Evolutionary conservation across 164 flowering plant species (phyloP), one percentile per base, ranked within the genome.

Genomic region (Sedum album): DNA sequence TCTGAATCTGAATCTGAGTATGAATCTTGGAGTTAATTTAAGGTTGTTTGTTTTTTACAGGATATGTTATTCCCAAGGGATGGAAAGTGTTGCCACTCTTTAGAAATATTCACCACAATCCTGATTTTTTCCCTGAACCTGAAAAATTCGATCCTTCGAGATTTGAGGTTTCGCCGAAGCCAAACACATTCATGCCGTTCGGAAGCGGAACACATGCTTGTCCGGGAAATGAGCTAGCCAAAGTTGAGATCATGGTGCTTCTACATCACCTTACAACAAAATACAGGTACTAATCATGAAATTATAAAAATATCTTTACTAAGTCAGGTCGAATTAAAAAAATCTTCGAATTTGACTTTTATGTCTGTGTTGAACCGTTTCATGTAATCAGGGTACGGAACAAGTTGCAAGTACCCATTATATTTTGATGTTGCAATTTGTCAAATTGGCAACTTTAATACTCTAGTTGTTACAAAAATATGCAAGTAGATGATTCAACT

Each of bases 51-150:
- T 4, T 60, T 31, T 8, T 31, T 74, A 18, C 93, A 93, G 98
- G 97, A 2, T 91, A 88, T 72, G 79, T 88, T 1, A 91, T 94
- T 33, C 99, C 99, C 30, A 94, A 94, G 80, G 99, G 99, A 23
- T 94, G 98, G 98, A 94, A 94, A 78, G 98, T 94, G 10, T 71
- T 94, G 18, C 98, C 98, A 60, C 86, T 94, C 39, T 94, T 94
- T 67, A 85, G 97, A 78, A 88, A 89, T 76, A 91, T 94, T 73
- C 98, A 94, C 73, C 97, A 94, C 80, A 89, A 78, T 79, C 93
- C 98, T 46, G 93, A 87, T 5, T 77, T 75, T 73, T 91, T 88
- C 62, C 78, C 86, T 17, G 90, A 93, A 53, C 98, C 98, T 36
- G 91, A 88, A 70, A 90, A 87, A 68, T 93, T 93, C 73, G 96